phyloP scores from a whole-genome alignment of 2,329 filamentous ascomycete genomes.

The Nemania serpens region DNA sequence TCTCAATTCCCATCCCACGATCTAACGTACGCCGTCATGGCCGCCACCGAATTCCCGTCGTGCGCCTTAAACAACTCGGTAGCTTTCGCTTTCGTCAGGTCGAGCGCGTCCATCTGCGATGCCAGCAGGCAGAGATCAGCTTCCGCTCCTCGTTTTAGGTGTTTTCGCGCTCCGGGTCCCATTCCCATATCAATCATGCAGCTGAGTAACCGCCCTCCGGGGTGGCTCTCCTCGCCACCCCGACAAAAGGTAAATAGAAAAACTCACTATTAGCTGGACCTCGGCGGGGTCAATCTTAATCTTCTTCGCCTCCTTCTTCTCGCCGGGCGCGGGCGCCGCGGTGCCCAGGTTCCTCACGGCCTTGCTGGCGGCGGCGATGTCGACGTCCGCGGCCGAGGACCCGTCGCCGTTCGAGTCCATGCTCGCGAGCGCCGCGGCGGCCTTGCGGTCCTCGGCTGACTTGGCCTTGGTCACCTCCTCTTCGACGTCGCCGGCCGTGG shows the following conservation, averaged over 20 bases:
- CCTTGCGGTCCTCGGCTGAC: constrained; percentile 77
- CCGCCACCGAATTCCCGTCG: constrained; percentile 71
- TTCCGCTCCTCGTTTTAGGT: background rate
- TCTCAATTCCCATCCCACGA: constrained; percentile 18
- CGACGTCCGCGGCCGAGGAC: constrained; percentile 56
- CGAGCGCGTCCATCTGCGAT: constrained; percentile 68
- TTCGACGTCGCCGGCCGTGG: constrained; percentile 61
- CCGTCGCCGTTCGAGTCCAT: constrained; percentile 59
- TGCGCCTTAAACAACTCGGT: constrained; percentile 74
- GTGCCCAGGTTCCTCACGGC: constrained; percentile 68
- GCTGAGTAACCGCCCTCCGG: too few relatives aligned
- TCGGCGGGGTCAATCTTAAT: constrained; percentile 78
- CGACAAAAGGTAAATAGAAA: background rate
- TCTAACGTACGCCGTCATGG: constrained; percentile 62
- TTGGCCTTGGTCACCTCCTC: constrained; percentile 61
- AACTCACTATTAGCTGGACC: constrained; percentile 68
- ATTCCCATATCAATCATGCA: too few relatives aligned
- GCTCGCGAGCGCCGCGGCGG: constrained; percentile 72
- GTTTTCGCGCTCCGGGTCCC: too few relatives aligned
- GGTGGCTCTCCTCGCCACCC: background rate
- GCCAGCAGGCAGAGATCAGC: background rate
- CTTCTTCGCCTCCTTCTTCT: constrained; percentile 57
- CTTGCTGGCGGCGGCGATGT: constrained; percentile 71
- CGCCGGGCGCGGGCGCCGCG: constrained; percentile 42
- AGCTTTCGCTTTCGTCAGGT: constrained; percentile 71